Evolutionary conservation across 805 yeast genomes (phyloP), one percentile per base, ranked within the genome.

Genomic region (Komagataella pastoris): DNA sequence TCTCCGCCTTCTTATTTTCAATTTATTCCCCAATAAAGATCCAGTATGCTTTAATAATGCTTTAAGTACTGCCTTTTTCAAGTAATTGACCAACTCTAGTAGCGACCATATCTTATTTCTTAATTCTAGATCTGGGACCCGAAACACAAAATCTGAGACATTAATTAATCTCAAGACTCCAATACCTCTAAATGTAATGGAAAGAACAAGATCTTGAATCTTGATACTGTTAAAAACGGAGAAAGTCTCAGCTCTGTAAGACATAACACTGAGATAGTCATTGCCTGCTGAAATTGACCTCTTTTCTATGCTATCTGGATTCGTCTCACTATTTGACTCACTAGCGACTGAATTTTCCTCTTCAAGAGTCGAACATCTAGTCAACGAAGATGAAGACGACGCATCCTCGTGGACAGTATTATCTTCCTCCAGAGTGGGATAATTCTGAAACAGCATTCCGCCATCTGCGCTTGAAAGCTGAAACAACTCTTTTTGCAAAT

Each of bases 141-240:
- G 71, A 52, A 91, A 70, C 5, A 72, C 74, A 57, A 91, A 81
- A 57, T 85, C 79, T 50, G 86, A 85, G 6, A 91, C 88, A 60
- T 90, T 88, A 45, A 87, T 75, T 52, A 91, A 67, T 56, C 83
- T 79, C 58, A 77, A 70, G 24, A 79, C 72, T 12, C 89, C 87
- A 14, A 79, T 80, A 7, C 93, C 95, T 62, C 80, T 79, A 66
- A 87, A 87, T 49, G 95, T 85, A 23, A 89, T 74, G 50, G 81
- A 73, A 14, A 90, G 61, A n/a, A 69, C 61, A 44, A 79, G 71
- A n/a, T 73, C 63, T 43, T 73, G 70, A 45, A 84, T 59, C 36
- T 67, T 69, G 55, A 91, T 72, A 14, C 76, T 68, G 21, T 80
- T 77, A 54, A 90, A 78, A 57, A 86, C 83, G 64, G 85, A 72